A percentile compares a stretch with the other conserved stretches of the same genome.
phyloP scores from a whole-genome alignment of 345 rosid species.

The Bretschneidera sinensis region DNA sequence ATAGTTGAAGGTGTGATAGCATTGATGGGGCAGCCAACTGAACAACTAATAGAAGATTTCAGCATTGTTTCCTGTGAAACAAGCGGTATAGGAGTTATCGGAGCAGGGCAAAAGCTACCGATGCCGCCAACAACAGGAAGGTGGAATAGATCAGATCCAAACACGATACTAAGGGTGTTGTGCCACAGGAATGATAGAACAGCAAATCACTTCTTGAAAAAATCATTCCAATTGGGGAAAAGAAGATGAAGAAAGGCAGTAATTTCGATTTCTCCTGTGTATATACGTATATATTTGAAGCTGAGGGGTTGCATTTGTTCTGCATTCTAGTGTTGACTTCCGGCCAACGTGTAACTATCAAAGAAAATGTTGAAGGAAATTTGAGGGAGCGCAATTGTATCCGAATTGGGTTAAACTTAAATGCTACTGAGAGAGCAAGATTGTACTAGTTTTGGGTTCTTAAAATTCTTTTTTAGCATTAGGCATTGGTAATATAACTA shows the following conservation, averaged over 20 bases:
- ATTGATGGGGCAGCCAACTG: conserved; percentile 70
- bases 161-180: conserved; percentile 67
- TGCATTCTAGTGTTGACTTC: conserved; percentile 9
- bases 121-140: conserved; percentile 79
- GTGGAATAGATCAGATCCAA: conserved; percentile 82
- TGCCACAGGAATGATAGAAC: conserved; percentile 73
- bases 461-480: no score
- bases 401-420: conserved; percentile 8
- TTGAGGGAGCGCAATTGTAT: conserved; percentile 1
- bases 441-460: no score
- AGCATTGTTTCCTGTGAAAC: conserved; percentile 55
- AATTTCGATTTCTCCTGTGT: background rate
- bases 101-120: conserved; percentile 53
- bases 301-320: conserved; percentile 4
- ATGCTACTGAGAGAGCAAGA: no score
- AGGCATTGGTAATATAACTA: no score
- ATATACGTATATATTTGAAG: conserved; percentile 5
- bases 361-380: background rate
- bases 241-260: conserved; percentile 30
- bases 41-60: conserved; percentile 78
- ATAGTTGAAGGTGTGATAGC: conserved; percentile 66
- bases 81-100: conserved; percentile 38
- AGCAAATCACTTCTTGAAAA: conserved; percentile 64
- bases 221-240: conserved; percentile 64
- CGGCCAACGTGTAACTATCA: background rate